A percentile compares a stretch with the other conserved stretches of the same genome.
These are phyloP conservation scores for Gossypium rotundifolium DNA, from an alignment of 345 rosid species.

Conservation along the genomic window DNA sequence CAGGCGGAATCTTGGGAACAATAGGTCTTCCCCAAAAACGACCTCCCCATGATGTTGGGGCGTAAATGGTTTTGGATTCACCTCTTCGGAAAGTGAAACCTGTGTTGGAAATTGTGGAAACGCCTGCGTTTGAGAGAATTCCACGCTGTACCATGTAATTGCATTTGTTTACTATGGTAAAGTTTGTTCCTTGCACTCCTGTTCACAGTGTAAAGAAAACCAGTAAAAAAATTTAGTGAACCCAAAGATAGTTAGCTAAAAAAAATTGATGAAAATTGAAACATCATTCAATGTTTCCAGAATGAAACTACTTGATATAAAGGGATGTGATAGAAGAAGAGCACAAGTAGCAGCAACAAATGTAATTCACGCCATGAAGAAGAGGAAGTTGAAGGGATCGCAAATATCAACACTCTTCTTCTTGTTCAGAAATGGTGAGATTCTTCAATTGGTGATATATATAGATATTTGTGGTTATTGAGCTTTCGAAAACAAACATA, in stretches of 20 bases:
- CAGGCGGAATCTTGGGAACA: too few species aligned
- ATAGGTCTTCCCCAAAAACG: constrained; percentile 57
- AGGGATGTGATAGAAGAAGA: constrained; percentile 18
- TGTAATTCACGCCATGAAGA: constrained; percentile 35
- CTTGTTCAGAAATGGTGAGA: constrained; percentile 15
- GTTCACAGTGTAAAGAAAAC: neutral
- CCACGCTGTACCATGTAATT: constrained; percentile 81
- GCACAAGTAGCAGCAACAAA: constrained; percentile 16
- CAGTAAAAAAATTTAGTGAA: neutral
- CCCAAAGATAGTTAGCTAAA: neutral
- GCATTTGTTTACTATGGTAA: constrained; percentile 60
- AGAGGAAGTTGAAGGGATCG: constrained; percentile 1
- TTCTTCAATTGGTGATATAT: neutral
- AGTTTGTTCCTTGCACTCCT: constrained; percentile 51
- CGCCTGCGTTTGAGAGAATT: constrained; percentile 61
- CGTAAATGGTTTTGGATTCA: constrained; percentile 42
- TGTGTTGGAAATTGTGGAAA: constrained; percentile 57
- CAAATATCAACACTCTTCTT: neutral
- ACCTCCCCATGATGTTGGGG: constrained; percentile 86
- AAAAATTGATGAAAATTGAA: neutral
- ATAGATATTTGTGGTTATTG: neutral
- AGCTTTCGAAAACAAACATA: neutral
- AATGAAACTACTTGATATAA: constrained; percentile 26
- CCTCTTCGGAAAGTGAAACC: constrained; percentile 69
- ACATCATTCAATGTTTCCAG: neutral